phyloP scores from a whole-genome alignment of 148 eudicot genomes.

The Camellia japonica region DNA sequence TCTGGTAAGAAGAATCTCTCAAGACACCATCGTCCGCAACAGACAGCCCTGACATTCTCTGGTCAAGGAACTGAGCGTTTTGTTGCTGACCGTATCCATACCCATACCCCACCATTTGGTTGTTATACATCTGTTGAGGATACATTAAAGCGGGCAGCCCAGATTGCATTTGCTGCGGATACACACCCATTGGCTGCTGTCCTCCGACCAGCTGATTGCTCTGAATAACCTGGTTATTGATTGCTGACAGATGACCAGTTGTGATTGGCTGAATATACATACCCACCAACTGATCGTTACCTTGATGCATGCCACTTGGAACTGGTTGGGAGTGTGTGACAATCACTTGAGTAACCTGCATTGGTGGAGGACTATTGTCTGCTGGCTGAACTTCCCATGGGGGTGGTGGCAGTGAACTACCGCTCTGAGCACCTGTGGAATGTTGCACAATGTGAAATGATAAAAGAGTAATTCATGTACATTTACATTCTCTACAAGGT shows the following conservation, averaged over 20 bases:
- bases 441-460: background rate
- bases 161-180: constrained; percentile 61
- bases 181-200: constrained; percentile 35
- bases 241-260: constrained; percentile 24
- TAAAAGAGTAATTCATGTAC: background rate
- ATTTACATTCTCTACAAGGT: background rate
- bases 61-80: constrained; percentile 58
- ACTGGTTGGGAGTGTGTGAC: constrained; percentile 37
- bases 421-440: constrained; percentile 54
- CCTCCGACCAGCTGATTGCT: too few species aligned
- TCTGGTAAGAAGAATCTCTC: constrained; percentile 40
- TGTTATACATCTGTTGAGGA: constrained; percentile 63
- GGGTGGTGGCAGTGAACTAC: constrained; percentile 73
- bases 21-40: constrained; percentile 41
- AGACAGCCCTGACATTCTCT: constrained; percentile 68
- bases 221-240: too few species aligned
- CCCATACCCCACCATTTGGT: constrained; percentile 66
- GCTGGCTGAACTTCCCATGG: constrained; percentile 87
- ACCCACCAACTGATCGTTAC: constrained; percentile 42
- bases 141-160: constrained; percentile 68
- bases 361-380: constrained; percentile 37
- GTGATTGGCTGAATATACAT: constrained; percentile 51
- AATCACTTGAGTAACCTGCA: constrained; percentile 34
- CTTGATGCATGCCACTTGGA: constrained; percentile 49
- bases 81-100: constrained; percentile 58